Evolutionary conservation across 2,329 filamentous ascomycete species (phyloP), one percentile per base, ranked within the genome.

Genomic region (Hypoxylon sp.): DNA sequence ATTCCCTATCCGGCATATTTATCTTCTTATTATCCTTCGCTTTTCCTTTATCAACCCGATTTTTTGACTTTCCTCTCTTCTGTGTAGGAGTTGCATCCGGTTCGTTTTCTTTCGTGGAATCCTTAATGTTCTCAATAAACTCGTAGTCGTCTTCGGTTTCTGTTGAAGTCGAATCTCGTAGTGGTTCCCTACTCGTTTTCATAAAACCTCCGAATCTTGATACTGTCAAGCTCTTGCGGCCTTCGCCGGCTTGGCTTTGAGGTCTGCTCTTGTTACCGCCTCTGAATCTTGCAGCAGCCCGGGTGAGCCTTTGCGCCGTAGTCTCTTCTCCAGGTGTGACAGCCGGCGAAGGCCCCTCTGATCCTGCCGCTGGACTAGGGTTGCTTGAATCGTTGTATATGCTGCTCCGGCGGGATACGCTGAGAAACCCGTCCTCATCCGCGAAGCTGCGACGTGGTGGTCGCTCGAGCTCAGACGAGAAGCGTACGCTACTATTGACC

Each of bases 191-290:
- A 78, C 84, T 87, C 7, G 82, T 72, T 55, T 83, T 84, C 72
- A 84, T 83, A 5, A 88, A 80, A 0, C 84, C 82, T 9, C 83
- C 84, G 3, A 88, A 77, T n/a, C 86, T 83, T 14, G 83, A 84
- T 75, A 90, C 87, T 2, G 85, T 86, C 17, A 85, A 79, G 73
- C 86, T 89, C 61, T 89, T 84, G 3, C 88, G 82, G 14, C 82
- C 82, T 70, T 90, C 88, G 28, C 87, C 86, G 0, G 82, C 84
- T 71, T 89, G 87, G 72, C 88, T 90, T 17, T 79, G 80, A 3
- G 88, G 86, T 11, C 88, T 84, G 70, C 87, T 89, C 71, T 84
- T 83, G 51, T 77, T 79, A 71, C 80, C 72, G 59, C 80, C 72
- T 78, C 84, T 79, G 69, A 90, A 88, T 50, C 83, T 83, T 4